Base-by-base conservation (phyloP, 176 grass and related monocot species). In the Oryza officinalis region DNA sequence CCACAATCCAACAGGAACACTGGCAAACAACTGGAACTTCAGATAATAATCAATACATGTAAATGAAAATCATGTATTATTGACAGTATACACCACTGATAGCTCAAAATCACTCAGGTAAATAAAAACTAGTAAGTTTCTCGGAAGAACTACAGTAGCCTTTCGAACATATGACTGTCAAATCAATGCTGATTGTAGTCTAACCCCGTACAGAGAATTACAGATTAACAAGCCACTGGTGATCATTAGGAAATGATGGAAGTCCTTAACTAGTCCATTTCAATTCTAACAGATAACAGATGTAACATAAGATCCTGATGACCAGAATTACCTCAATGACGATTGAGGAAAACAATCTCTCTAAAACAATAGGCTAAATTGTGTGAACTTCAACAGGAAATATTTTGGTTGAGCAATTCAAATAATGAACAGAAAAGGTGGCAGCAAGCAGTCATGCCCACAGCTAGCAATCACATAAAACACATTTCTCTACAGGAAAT, bases 401-500 rank as follows among this genome's bases (percentile, higher is more conserved):
- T 15, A 54, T 18, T 70, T 81, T 60, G 1, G 10, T 60, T 14
- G 15, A 11, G 10, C 22, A 11, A 72, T 13, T 41, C 15, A 45
- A 28, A 1, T 72, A 44, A 26, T 12, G 40, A 26, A 38, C 54
- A 81, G 15, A 38, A 68, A 70, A 27, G 11, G 54, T 69, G 7
- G 8, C 28, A 59, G 18, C 20, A 20, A 31, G 13, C 31, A 37
- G 30, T 15, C 14, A 4, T 41, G 33, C 11, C 38, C 22, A 78
- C 61, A 26, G 27, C 6, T 64, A 64, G 7, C n/a, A 43, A 68
- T 78, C 57, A 64, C 54, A 43, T 64, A 78, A 23, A 67, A 67
- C 30, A 75, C 63, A 75, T 75, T 75, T 83, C 63, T 75, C 31
- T 30, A 67, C 57, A 37, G 22, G 37, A 32, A 12, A 66, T 65